These are phyloP conservation scores for Ceratobasidium sp. DNA, from an alignment of 1,284 basidiomycete species.

Conservation along the genomic window DNA sequence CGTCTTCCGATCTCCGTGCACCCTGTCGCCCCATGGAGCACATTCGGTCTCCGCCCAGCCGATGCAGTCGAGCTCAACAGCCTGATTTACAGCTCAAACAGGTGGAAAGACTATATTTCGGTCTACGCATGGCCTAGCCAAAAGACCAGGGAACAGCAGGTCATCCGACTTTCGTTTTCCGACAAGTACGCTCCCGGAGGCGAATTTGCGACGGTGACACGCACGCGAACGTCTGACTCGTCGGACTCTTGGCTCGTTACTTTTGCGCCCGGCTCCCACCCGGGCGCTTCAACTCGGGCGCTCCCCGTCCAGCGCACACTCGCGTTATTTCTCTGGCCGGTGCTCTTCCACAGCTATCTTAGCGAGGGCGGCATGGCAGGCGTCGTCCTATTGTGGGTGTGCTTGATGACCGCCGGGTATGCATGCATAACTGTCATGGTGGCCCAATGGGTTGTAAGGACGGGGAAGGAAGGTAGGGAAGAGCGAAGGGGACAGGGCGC, in stretches of 20 bases:
- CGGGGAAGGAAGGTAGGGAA: background rate
- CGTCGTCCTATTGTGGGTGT: conserved; percentile 27
- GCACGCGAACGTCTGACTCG: background rate
- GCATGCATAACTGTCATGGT: conserved; percentile 21
- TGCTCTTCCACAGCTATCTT: conserved; percentile 21
- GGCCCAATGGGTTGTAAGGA: conserved; percentile 15
- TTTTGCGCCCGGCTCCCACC: background rate
- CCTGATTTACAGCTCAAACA: background rate
- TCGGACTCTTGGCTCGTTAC: conserved; percentile 2
- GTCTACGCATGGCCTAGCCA: conserved; percentile 18
- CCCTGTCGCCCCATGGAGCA: conserved; percentile 9
- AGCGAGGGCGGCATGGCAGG: conserved; percentile 23
- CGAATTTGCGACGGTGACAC: conserved; percentile 11
- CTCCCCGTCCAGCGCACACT: conserved; percentile 22
- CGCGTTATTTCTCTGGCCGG: conserved; percentile 29
- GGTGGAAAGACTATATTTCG: background rate
- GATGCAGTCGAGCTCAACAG: conserved; percentile 32
- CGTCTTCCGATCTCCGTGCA: conserved; percentile 5
- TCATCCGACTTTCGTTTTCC: conserved; percentile 11
- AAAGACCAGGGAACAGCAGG: background rate
- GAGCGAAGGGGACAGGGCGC: conserved; percentile 20
- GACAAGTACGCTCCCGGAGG: conserved; percentile 1
- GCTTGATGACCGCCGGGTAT: conserved; percentile 26
- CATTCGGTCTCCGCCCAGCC: conserved; percentile 13
- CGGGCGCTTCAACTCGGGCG: conserved; percentile 7